A percentile compares a stretch with the other conserved stretches of the same genome.
Conservation (phyloP, 352 stramenopile species). For the Globisporangium apiculatum region DNA sequence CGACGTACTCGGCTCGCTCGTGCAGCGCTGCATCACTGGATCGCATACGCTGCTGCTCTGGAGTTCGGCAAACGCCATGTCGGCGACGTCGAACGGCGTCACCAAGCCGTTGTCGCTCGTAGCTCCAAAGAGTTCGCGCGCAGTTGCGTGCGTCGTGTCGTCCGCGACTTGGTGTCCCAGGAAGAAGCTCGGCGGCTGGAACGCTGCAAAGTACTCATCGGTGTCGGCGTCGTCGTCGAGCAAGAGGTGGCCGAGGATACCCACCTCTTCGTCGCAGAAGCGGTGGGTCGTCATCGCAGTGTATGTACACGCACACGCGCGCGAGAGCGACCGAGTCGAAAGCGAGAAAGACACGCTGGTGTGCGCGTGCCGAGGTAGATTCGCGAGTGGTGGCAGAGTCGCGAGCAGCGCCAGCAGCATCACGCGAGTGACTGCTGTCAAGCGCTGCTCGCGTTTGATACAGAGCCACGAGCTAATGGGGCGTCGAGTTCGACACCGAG, state of each 20-base stretch:
- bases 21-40: neutral
- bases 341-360: too few species aligned
- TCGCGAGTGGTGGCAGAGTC: neutral
- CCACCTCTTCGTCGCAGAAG: conserved; percentile 12
- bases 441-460: too few species aligned
- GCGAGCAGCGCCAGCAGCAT: neutral
- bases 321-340: neutral
- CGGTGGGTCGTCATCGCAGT: conserved; percentile 1
- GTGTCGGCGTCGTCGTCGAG: conserved; percentile 1
- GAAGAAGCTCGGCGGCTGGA: conserved; percentile 3
- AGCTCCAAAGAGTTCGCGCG: neutral
- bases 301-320: neutral
- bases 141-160: neutral
- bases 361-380: neutral
- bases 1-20: neutral
- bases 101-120: neutral
- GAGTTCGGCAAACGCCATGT: neutral
- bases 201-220: conserved; percentile 6
- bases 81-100: conserved; percentile 2
- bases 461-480: too few species aligned
- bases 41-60: neutral
- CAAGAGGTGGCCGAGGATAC: conserved; percentile 9
- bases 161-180: neutral
- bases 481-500: too few species aligned
- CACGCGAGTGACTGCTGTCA: neutral